phyloP scores from a whole-genome alignment of 78 protist genomes.

The Monocercomonoides exilis region DNA sequence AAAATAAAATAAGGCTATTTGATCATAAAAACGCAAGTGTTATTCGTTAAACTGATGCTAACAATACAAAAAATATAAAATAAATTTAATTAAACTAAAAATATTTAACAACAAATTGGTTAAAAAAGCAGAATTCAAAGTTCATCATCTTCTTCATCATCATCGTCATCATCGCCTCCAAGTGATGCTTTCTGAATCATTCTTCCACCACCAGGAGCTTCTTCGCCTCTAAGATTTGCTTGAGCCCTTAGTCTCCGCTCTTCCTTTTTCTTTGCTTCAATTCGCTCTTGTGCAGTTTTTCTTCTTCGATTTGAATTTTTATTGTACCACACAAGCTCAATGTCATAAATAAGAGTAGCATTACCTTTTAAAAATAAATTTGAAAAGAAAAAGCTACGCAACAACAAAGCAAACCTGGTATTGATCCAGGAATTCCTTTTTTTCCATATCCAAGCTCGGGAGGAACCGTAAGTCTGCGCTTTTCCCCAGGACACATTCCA shows the following conservation, averaged over 20 bases:
- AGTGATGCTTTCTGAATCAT: neutral
- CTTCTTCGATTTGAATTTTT: neutral
- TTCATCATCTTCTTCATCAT: too few relatives aligned
- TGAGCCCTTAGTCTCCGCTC: neutral
- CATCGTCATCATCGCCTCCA: neutral
- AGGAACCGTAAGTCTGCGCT: conserved; percentile 52
- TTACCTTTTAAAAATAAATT: too few relatives aligned
- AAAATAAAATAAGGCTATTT: too few relatives aligned
- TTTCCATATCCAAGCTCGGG: conserved; percentile 53
- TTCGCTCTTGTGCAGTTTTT: neutral
- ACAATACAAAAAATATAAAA: too few relatives aligned
- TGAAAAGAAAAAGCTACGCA: too few relatives aligned
- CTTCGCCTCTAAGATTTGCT: neutral
- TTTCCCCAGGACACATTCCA: conserved; percentile 59
- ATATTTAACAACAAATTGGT: too few relatives aligned
- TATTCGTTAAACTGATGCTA: too few relatives aligned
- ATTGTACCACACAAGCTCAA: neutral
- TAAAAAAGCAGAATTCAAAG: too few relatives aligned
- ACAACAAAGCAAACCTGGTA: too few relatives aligned
- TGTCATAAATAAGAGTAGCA: neutral
- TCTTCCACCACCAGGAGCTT: neutral
- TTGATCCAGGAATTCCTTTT: conserved; percentile 39
- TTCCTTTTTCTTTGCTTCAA: neutral
- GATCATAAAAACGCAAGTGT: too few relatives aligned
- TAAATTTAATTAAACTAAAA: too few relatives aligned